A percentile compares a stretch with the other conserved stretches of the same genome.
Evolutionary conservation across 805 yeast genomes (phyloP).

Genomic region (Pichia heedii): DNA sequence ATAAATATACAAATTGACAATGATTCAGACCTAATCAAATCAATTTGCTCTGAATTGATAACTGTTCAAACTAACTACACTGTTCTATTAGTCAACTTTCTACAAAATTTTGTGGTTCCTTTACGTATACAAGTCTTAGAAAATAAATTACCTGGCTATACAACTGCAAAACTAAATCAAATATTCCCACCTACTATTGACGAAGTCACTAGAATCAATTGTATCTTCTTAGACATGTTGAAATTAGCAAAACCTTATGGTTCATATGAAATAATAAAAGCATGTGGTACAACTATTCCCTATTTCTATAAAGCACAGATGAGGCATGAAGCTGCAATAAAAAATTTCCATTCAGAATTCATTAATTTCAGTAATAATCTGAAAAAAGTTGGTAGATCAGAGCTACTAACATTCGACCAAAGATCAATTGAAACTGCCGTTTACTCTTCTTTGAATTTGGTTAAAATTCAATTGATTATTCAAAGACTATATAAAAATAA

Average conservation of each 20-base stretch:
- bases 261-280: slow-evolving; percentile 65
- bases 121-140: slow-evolving; percentile 61
- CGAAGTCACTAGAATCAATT: slow-evolving; percentile 83
- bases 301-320: slow-evolving; percentile 89
- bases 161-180: slow-evolving; percentile 60
- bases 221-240: slow-evolving; percentile 71
- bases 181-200: slow-evolving; percentile 93
- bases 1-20: not conserved
- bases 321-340: slow-evolving; percentile 89
- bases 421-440: slow-evolving; percentile 53
- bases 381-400: slow-evolving; percentile 20
- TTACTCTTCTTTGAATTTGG: slow-evolving; percentile 60
- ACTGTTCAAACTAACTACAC: slow-evolving; percentile 69
- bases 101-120: slow-evolving; percentile 75
- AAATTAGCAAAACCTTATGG: slow-evolving; percentile 62
- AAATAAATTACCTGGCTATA: slow-evolving; percentile 40
- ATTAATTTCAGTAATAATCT: slow-evolving; percentile 34
- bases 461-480: slow-evolving; percentile 60
- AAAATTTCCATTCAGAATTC: slow-evolving; percentile 43
- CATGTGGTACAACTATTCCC: slow-evolving; percentile 76
- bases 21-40: slow-evolving; percentile 31
- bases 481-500: slow-evolving; percentile 48
- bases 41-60: slow-evolving; percentile 59
- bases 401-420: slow-evolving; percentile 32
- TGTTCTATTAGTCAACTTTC: slow-evolving; percentile 57